Percentiles rank a stretch among this genome's conserved stretches.
Conservation (phyloP, 208 protist species). For the Wallacemonas sp. region DNA sequence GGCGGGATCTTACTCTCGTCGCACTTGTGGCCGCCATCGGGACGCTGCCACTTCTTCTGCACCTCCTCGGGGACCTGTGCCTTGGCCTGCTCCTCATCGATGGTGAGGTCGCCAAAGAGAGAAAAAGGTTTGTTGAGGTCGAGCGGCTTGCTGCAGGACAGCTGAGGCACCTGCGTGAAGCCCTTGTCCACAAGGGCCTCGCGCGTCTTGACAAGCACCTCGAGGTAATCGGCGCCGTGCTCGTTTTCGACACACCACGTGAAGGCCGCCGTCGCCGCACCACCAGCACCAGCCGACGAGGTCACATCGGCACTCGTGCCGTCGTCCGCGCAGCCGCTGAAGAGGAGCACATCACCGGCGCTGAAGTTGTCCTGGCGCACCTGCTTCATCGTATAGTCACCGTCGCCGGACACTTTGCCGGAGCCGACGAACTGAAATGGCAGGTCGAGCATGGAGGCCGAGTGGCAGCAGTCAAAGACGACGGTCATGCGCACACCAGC, state of each 20-base stretch:
- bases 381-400: constrained; percentile 39
- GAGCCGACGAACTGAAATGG: constrained; percentile 80
- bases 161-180: constrained; percentile 86
- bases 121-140: constrained; percentile 90
- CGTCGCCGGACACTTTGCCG: constrained; percentile 16
- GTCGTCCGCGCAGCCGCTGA: constrained; percentile 85
- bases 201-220: constrained; percentile 80
- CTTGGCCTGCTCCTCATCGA: constrained; percentile 53
- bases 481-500: constrained; percentile 84
- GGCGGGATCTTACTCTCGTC: neutral
- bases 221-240: constrained; percentile 64
- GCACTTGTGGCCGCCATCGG: neutral
- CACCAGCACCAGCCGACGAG: constrained; percentile 59
- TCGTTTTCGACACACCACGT: constrained; percentile 77
- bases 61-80: neutral
- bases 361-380: constrained; percentile 75
- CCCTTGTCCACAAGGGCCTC: constrained; percentile 67
- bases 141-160: constrained; percentile 89
- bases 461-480: constrained; percentile 95
- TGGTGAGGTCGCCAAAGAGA: constrained; percentile 79
- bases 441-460: constrained; percentile 89
- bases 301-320: constrained; percentile 84
- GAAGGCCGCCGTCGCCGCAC: constrained; percentile 82
- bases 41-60: no score
- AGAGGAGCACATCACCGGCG: constrained; percentile 88